Conservation (phyloP, 2,329 filamentous ascomycete species). For the Colletotrichum eremochloae region DNA sequence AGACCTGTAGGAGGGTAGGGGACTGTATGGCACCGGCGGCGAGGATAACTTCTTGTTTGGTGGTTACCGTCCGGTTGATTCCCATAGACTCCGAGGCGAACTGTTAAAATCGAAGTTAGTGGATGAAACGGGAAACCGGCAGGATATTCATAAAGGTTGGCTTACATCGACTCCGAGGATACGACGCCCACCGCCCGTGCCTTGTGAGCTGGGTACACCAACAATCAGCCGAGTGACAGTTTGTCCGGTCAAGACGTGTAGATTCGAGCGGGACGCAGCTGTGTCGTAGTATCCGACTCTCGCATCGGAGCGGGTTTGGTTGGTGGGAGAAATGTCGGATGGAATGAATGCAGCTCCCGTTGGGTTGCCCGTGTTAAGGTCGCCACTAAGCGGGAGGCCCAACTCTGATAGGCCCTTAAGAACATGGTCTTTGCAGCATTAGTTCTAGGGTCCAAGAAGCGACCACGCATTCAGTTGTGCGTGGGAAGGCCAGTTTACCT, state of each 20-base stretch:
- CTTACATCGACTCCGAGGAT: slow-evolving; percentile 56
- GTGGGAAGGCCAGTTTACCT: slow-evolving; percentile 46
- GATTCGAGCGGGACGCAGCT: slow-evolving; percentile 52
- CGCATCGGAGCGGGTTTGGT: slow-evolving; percentile 57
- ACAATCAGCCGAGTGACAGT: slow-evolving; percentile 55
- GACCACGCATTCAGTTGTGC: not conserved
- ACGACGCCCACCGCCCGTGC: slow-evolving; percentile 29
- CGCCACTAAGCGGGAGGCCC: slow-evolving; percentile 52
- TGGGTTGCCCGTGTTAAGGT: slow-evolving; percentile 54
- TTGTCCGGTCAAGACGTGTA: slow-evolving; percentile 55
- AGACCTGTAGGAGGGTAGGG: slow-evolving; percentile 60
- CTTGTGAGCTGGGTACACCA: slow-evolving; percentile 37
- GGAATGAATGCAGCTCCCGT: slow-evolving; percentile 55
- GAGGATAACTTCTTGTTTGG: slow-evolving; percentile 57
- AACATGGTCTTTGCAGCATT: slow-evolving; percentile 50
- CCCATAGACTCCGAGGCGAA: slow-evolving; percentile 3
- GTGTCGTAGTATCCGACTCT: slow-evolving; percentile 57
- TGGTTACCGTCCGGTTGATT: slow-evolving; percentile 33
- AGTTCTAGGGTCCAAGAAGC: not conserved
- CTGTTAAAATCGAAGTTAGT: not conserved
- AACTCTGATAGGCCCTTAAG: slow-evolving; percentile 54
- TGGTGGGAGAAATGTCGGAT: slow-evolving; percentile 53
- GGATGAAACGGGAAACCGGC: not conserved
- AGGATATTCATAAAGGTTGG: not conserved
- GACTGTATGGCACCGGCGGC: slow-evolving; percentile 57